These are phyloP conservation scores for Passalora sequoiae DNA, from an alignment of 2,329 filamentous ascomycete species.

Conservation along the genomic window DNA sequence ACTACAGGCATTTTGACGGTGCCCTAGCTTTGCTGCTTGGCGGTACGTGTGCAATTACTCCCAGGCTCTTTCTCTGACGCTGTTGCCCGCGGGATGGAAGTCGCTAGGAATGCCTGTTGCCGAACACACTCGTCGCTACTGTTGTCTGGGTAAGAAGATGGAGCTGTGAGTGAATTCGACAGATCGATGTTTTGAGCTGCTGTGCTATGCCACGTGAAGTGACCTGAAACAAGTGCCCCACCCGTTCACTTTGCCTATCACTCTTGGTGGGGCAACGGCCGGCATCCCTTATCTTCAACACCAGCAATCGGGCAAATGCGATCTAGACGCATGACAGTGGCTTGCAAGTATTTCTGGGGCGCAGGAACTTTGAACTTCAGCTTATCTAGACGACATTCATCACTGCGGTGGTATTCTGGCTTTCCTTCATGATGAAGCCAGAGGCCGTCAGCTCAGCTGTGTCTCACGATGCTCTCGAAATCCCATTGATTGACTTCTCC, in stretches of 20 bases:
- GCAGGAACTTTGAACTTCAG: slow-evolving; percentile 7
- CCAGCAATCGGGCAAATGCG: neutral
- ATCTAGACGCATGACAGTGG: slow-evolving; percentile 1
- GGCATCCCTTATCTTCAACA: slow-evolving; percentile 11
- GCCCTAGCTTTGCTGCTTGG: slow-evolving; percentile 5
- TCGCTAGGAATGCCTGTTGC: no score
- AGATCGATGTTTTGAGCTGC: no score
- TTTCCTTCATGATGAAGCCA: slow-evolving; percentile 14
- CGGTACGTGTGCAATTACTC: no score
- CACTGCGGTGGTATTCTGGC: neutral
- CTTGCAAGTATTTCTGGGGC: slow-evolving; percentile 3
- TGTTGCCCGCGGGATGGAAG: no score
- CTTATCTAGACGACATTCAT: neutral
- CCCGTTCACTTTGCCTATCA: slow-evolving; percentile 6
- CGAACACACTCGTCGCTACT: no score
- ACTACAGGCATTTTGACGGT: slow-evolving; percentile 40
- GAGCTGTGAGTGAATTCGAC: no score
- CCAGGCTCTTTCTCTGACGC: no score
- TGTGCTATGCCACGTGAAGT: no score
- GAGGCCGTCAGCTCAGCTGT: slow-evolving; percentile 30
- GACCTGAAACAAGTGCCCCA: no score
- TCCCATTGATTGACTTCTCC: slow-evolving; percentile 64
- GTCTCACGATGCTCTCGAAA: slow-evolving; percentile 35
- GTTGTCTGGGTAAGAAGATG: no score
- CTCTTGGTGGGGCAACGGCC: neutral